Conservation (phyloP, 2,329 filamentous ascomycete species). For the Aphanocladium album region DNA sequence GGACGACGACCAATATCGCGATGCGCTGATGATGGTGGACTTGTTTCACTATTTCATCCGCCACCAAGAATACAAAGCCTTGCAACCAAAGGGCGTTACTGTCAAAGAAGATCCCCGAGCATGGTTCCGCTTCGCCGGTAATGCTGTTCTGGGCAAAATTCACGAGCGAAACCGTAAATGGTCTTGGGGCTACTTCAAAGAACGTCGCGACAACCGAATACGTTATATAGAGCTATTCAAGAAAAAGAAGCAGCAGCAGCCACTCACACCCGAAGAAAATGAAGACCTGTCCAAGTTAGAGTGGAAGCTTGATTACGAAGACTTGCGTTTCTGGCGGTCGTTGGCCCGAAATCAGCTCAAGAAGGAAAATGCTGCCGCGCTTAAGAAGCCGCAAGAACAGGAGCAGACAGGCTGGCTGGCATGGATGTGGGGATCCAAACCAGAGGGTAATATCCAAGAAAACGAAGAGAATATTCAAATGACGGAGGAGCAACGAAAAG, state of each 20-base stretch:
- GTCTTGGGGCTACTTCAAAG: conserved; percentile 94
- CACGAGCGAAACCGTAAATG: conserved; percentile 88
- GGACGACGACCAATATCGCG: conserved; percentile 95
- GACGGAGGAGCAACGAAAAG: conserved; percentile 91
- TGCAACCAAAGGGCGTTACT: conserved; percentile 74
- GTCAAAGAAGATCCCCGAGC: conserved; percentile 88
- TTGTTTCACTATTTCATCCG: conserved; percentile 97
- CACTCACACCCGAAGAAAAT: conserved; percentile 63
- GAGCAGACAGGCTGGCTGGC: conserved; percentile 82
- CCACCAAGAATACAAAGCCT: conserved; percentile 93
- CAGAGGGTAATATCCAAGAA: conserved; percentile 54
- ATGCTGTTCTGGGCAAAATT: conserved; percentile 87
- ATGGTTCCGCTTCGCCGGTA: conserved; percentile 87
- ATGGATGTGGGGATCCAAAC: conserved; percentile 86
- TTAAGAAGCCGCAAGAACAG: conserved; percentile 56
- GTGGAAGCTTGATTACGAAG: conserved; percentile 85
- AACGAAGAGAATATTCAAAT: conserved; percentile 73
- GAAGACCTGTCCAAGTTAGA: conserved; percentile 74
- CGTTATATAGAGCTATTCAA: conserved; percentile 95
- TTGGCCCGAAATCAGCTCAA: conserved; percentile 88
- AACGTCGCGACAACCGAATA: conserved; percentile 82
- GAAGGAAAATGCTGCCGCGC: conserved; percentile 89
- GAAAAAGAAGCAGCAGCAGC: conserved; percentile 74
- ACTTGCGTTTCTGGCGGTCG: conserved; percentile 95
- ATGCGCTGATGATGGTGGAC: conserved; percentile 96